Base-by-base conservation (phyloP, 331 rosid genomes). In the Acacia concinna region DNA sequence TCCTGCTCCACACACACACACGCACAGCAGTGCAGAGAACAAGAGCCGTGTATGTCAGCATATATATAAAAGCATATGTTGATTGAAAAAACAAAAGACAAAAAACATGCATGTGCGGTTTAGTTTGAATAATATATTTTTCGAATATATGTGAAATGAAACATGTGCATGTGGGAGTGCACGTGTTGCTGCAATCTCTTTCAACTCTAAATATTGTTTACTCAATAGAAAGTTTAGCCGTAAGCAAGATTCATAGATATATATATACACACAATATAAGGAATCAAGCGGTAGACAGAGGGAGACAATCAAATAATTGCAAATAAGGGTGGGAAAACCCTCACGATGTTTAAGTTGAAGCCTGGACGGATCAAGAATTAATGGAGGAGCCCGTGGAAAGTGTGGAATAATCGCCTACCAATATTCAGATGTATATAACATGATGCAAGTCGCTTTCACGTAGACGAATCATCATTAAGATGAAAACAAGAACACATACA, bases 131-230 rank as follows among this genome's bases (percentile, higher is more conserved):
- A 1, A 57, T 57, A 57, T 25, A 60, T 60, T 27, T 63, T 2
- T 3, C 10, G 44, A 64, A 64, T 21, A 54, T 1, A 34, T 0
- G 18, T 8, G 13, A 32, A 64, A 18, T 14, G 27, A 18, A 64
- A 64, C 70, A 3, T 27, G 7, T 9, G 66, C 66, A 65, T 41
- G 27, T 40, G 73, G 60, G 3, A 67, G 74, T 59, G 65, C 85
- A 77, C 87, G 85, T 84, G 87, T 84, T 20, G 46, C 73, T 6
- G 20, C 44, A 17, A 35, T 51, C 77, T 70, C 46, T 66, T 81
- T 84, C 80, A 57, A 57, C 80, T 47, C 76, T 51, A 5, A 23
- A 79, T 23, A 62, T 31, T 79, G 65, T 75, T 84, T 17, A 79
- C 38, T 20, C 9, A 64, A 63, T 75, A 41, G 28, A 75, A 79